Evolutionary conservation across 768 basidiomycete species (phyloP), one percentile per base, ranked within the genome.

Genomic region (Termitomyces titanicus): DNA sequence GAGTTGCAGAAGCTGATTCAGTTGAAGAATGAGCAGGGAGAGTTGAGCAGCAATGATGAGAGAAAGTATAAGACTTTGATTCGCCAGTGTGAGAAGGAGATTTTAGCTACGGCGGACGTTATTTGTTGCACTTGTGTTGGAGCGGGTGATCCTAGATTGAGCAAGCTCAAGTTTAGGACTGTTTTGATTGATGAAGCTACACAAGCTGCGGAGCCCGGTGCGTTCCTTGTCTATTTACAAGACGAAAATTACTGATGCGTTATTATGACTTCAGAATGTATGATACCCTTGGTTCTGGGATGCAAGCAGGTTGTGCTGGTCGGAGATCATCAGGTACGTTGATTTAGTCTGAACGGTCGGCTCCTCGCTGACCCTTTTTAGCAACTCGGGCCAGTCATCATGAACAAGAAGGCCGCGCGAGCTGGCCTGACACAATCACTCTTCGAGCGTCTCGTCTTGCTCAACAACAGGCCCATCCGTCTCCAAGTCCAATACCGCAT

Each of bases 391-490:
- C 97, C 97, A 7, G 97, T 98, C 64, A 98, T 99, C 69, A 98
- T 99, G 97, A 99, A 98, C 83, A 99, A 99, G 83, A 98, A 99
- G 68, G 97, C 97, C 0, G 96, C 97, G 2, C 91, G 94, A n/a
- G 97, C 97, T 5, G 97, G 97, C 18, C 82, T 99, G 37, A 98
- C 95, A 0, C 97, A 98, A 66, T 99, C 97, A 0, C 85, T 99
- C 18, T 99, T 99, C 63, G 97, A 99, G 69, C 89, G 97, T 43
- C 87, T 99, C 45, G 94, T 99, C 59, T 81, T 98, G 43, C 87
- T 98, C 55, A 87, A 88, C 31, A 99, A 99, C 71, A 83, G 94
- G 27, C 97, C 97, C 20, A 99, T 99, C 66, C 94, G 97, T 52
- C 84, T 99, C 27, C 96, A 98, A 73, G 97, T 99, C 27, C 97